These are phyloP conservation scores for Phlyctochytrium arcticum DNA, from an alignment of 192 early-diverging fungal species.

Conservation along the genomic window DNA sequence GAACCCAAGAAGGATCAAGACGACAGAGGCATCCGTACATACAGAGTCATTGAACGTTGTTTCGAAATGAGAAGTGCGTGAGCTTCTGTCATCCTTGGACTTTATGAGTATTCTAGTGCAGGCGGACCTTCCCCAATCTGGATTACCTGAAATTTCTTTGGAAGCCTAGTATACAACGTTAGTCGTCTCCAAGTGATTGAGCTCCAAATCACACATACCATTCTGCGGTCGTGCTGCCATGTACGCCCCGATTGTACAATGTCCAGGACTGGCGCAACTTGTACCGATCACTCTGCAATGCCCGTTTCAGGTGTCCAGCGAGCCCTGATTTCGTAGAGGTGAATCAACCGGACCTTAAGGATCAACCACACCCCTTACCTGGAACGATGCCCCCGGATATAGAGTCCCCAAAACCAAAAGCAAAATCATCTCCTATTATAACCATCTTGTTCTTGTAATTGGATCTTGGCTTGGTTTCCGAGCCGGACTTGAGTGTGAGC, in stretches of 20 bases:
- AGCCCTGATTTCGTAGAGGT: slow-evolving; percentile 12
- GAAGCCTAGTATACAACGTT: slow-evolving; percentile 9
- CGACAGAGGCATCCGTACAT: slow-evolving; percentile 32
- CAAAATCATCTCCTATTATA: slow-evolving; percentile 38
- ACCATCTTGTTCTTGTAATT: slow-evolving; percentile 27
- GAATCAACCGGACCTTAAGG: background rate
- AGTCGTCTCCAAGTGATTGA: background rate
- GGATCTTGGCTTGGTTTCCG: slow-evolving; percentile 8
- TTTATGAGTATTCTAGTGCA: slow-evolving; percentile 5
- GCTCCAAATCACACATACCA: slow-evolving; percentile 15
- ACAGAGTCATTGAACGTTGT: slow-evolving; percentile 18
- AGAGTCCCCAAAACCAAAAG: slow-evolving; percentile 32
- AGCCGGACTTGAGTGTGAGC: background rate
- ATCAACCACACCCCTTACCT: no score
- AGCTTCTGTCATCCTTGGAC: background rate
- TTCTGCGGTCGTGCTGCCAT: slow-evolving; percentile 29
- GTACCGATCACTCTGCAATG: slow-evolving; percentile 12
- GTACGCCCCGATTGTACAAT: slow-evolving; percentile 29
- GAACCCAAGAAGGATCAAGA: slow-evolving; percentile 40
- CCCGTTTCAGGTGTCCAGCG: slow-evolving; percentile 21
- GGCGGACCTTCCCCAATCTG: no score
- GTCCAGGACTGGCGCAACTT: slow-evolving; percentile 36
- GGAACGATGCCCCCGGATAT: slow-evolving; percentile 4
- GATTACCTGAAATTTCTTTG: no score
- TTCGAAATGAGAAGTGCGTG: slow-evolving; percentile 18